Base-by-base conservation (phyloP, 768 basidiomycete species). In the Leccinum longicurvipes region DNA sequence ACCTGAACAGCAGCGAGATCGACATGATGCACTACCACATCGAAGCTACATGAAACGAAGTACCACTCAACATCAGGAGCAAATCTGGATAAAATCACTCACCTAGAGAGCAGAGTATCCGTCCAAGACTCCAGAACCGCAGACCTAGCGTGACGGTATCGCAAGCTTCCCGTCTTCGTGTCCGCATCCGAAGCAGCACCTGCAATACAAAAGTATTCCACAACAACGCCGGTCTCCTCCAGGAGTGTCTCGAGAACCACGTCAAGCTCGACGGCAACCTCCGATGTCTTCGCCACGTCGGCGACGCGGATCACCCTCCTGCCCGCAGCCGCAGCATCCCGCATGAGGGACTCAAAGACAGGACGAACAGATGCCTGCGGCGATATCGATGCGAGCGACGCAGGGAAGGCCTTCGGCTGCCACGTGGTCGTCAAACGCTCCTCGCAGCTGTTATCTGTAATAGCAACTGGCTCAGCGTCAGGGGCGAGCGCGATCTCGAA, bases 401-500 rank as follows among this genome's bases (percentile, higher is more conserved):
- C 41, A 29, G 66, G 65, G 59, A 71, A 65, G 0, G 62, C 53
- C 47, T 67, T 65, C n/a, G 64, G 61, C 55, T 72, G 71, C 71
- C 71, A 72, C 1, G 53, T 49, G 8, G 64, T 70, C 1, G 70
- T 65, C 52, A 73, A 52, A 50, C 71, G 69, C 29, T 69, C 63
- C 7, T 66, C 69, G 15, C 63, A 57, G 39, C 60, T 64, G 47
- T 44, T 60, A 29, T 69, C 68, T 2, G 54, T 60, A 46, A 69
- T 64, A 8, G 56, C 9, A 46, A 69, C 51, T 0, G 68, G 68
- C 32, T 67, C 64, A 0, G 67, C 60, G 28, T 62, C 68, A 8
- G 66, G 67, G 5, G 72, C 72, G 31, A 55, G 64, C 0, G 68
- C 66, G 46, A 71, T 69, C 51, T 72, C 69, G 53, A 72, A 72